A percentile compares a stretch with the other conserved stretches of the same genome.
phyloP scores from a whole-genome alignment of 768 basidiomycete genomes.

The Phlegmacium glaucopus region DNA sequence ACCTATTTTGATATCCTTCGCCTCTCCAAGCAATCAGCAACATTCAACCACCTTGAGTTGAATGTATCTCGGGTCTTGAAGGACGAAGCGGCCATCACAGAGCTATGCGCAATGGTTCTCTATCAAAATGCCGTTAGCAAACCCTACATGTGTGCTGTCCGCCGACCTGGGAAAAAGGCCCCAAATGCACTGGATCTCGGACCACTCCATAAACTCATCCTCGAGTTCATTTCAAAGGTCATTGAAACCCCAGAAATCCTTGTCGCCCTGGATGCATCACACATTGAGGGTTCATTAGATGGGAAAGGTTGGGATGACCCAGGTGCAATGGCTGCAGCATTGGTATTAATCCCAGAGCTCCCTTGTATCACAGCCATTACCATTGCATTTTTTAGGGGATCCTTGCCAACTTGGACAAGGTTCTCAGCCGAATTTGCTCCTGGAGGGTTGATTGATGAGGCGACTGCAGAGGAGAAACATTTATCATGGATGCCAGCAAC shows the following conservation, averaged over 20 bases:
- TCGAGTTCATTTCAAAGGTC: constrained; percentile 12
- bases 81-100: constrained; percentile 22
- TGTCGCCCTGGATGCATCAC: constrained; percentile 11
- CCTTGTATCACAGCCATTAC: constrained; percentile 13
- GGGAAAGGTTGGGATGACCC: constrained; percentile 21
- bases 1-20: constrained; percentile 21
- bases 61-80: constrained; percentile 11
- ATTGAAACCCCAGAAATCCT: constrained; percentile 11
- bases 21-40: constrained; percentile 21
- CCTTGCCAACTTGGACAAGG: constrained; percentile 19
- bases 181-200: constrained; percentile 23
- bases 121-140: constrained; percentile 20
- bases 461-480: too few species aligned
- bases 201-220: constrained; percentile 15
- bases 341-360: constrained; percentile 5
- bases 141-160: constrained; percentile 24
- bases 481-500: too few species aligned
- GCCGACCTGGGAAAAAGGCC: constrained; percentile 3
- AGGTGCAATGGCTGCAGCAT: constrained; percentile 14
- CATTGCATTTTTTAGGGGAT: constrained; percentile 21
- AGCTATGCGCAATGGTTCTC: constrained; percentile 19
- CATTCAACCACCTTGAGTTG: constrained; percentile 10
- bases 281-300: constrained; percentile 16
- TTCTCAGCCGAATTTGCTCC: constrained; percentile 24
- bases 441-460: too few species aligned